Evolutionary conservation across 2,329 filamentous ascomycete genomes (phyloP).

Genomic region (Cytospora chrysosperma): DNA sequence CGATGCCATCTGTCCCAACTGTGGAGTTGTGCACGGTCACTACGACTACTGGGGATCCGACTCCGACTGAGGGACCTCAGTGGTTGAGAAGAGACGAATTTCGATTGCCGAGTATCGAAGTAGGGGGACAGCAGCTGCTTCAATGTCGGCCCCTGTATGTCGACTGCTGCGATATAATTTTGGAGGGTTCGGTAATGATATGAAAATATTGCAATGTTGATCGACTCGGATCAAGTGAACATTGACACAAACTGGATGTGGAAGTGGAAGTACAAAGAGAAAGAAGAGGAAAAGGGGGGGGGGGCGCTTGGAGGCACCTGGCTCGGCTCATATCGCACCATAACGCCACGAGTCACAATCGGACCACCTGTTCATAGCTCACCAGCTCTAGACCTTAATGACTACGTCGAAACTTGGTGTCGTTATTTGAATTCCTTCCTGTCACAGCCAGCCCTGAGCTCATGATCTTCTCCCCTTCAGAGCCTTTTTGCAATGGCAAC

Average conservation of each 20-base stretch:
- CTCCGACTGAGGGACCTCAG: conserved; percentile 1
- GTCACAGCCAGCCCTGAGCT: neutral
- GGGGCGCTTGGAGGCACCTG: no score
- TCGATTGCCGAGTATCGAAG: neutral
- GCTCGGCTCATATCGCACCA: neutral
- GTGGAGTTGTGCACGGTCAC: conserved; percentile 19
- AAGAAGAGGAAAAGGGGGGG: neutral
- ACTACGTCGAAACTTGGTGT: neutral
- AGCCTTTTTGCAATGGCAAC: neutral
- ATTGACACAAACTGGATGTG: neutral
- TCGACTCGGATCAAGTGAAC: neutral
- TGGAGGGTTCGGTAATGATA: neutral
- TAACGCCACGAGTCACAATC: neutral
- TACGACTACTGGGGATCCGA: conserved; percentile 17
- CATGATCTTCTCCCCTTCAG: neutral
- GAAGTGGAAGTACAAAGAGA: neutral
- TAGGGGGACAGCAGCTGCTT: neutral
- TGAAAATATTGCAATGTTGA: neutral
- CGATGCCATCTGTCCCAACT: conserved; percentile 23
- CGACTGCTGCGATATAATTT: neutral
- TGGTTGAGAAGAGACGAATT: neutral
- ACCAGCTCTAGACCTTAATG: neutral
- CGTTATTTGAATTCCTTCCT: neutral
- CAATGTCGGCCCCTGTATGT: neutral
- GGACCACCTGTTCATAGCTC: neutral